Base-by-base conservation (phyloP, 1,284 basidiomycete genomes). In the Singerocomus inundabilis region DNA sequence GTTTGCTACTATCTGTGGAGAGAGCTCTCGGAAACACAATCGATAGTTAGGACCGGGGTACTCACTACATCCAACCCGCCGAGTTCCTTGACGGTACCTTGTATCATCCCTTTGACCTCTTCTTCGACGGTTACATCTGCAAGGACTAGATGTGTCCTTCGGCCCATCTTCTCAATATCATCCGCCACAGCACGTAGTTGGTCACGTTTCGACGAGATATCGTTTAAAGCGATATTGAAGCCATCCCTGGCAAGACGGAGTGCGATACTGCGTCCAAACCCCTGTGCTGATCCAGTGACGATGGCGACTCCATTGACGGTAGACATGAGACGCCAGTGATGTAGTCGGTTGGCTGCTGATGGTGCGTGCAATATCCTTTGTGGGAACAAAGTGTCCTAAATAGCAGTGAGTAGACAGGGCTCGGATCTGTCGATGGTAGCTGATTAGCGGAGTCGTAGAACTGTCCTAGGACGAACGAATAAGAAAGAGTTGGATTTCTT, bases 21-120 rank as follows among this genome's bases (percentile, higher is more conserved):
- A 5, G 24, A 13, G 9, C n/a, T n/a, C n/a, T n/a, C n/a, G n/a
- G n/a, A n/a, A n/a, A n/a, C n/a, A n/a, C n/a, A n/a, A n/a, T n/a
- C n/a, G n/a, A n/a, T n/a, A n/a, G n/a, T n/a, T n/a, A n/a, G n/a
- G n/a, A n/a, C n/a, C n/a, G n/a, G n/a, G 18, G 6, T 31, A 42
- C 54, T 18, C 18, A 46, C 55, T 0, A 59, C 49, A 7, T 57
- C 54, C 18, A 57, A 32, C 2, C 55, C 43, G 1, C 57, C 55
- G 2, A 57, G 54, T 10, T 15, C 30, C 16, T 35, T 10, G 3
- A 7, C 12, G 6, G 5, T 15, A 0, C 25, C 30, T 7, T 53
- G 33, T 3, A 59, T 37, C 45, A 57, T 58, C 1, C 12, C 9
- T 10, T 47, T 37, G 21, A 58, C 53, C 1, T 56, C 44, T 3